These are phyloP conservation scores for Straminergon stramineum DNA, from an alignment of 225 moss, liverwort and hornwort species.

Conservation along the genomic window DNA sequence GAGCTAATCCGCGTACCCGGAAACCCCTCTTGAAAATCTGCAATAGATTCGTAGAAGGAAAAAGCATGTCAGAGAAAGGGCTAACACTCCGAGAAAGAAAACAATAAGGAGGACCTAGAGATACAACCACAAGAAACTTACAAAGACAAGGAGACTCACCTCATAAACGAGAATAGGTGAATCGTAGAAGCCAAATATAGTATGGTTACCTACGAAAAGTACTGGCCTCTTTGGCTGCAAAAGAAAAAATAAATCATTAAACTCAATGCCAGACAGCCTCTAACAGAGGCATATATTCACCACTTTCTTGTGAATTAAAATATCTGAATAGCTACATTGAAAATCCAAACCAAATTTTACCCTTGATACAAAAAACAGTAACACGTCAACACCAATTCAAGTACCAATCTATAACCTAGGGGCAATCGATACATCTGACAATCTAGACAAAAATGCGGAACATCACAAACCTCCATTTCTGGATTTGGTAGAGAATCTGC, in stretches of 20 bases:
- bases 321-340: background rate
- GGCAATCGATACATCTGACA: background rate
- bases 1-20: slow-evolving; percentile 79
- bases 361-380: background rate
- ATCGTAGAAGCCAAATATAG: slow-evolving; percentile 85
- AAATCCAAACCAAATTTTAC: background rate
- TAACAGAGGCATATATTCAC: background rate
- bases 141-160: slow-evolving; percentile 19
- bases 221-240: slow-evolving; percentile 78
- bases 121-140: background rate
- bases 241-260: background rate
- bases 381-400: background rate
- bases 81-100: background rate
- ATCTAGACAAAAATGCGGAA: background rate
- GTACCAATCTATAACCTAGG: background rate
- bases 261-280: background rate
- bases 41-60: background rate
- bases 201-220: slow-evolving; percentile 92
- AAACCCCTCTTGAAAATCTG: slow-evolving; percentile 82
- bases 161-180: slow-evolving; percentile 81
- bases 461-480: slow-evolving; percentile 47
- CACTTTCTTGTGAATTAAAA: background rate
- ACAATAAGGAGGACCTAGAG: background rate
- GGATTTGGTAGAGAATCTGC: slow-evolving; percentile 59
- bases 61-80: background rate